Evolutionary conservation across 345 rosid species (phyloP).

Genomic region (Heritiera fomes): DNA sequence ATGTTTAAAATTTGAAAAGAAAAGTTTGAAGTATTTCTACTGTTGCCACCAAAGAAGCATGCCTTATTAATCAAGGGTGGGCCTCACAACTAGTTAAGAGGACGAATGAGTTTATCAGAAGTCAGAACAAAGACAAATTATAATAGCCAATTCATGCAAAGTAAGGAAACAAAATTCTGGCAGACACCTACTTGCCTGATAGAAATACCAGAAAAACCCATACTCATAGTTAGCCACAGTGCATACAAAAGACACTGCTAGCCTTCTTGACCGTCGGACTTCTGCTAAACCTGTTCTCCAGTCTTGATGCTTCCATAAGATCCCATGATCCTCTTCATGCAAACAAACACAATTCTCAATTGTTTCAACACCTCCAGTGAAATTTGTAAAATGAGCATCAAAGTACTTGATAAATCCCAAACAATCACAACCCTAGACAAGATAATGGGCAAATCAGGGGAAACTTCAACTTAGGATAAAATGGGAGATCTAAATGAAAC

Average conservation of each 20-base stretch:
- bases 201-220: conserved; percentile 75
- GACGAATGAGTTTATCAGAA: conserved; percentile 3
- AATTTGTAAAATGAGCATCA: conserved; percentile 74
- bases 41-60: background rate
- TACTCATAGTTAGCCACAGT: conserved; percentile 77
- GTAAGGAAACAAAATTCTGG: conserved; percentile 10
- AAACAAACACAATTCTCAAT: conserved; percentile 72
- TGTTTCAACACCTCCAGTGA: conserved; percentile 75
- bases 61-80: background rate
- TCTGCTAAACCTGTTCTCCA: conserved; percentile 83
- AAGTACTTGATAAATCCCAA: conserved; percentile 73
- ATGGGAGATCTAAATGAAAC: conserved; percentile 7
- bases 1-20: background rate
- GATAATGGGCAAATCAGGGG: background rate
- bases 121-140: background rate
- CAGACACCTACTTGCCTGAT: conserved; percentile 54
- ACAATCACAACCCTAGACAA: conserved; percentile 70
- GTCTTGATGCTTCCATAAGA: conserved; percentile 82
- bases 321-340: conserved; percentile 81
- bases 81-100: conserved; percentile 7
- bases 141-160: conserved; percentile 4
- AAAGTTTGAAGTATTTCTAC: background rate
- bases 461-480: conserved; percentile 6
- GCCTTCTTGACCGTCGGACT: conserved; percentile 66
- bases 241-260: conserved; percentile 64